phyloP scores from a whole-genome alignment of 257 asterid genomes.

The Verbascum thapsus region DNA sequence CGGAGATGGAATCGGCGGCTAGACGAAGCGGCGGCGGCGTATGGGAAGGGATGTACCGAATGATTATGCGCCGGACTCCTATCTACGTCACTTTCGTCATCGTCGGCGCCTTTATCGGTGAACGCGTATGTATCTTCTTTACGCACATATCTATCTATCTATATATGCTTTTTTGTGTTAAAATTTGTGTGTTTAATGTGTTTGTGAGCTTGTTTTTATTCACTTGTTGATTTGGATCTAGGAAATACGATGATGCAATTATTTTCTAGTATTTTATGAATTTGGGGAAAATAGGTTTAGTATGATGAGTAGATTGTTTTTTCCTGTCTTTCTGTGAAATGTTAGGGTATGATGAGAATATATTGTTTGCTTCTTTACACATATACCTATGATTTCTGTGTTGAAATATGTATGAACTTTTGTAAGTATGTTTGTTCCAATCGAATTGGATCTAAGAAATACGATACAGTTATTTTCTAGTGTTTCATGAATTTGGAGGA shows the following conservation, averaged over 20 bases:
- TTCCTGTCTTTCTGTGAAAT: too few relatives aligned
- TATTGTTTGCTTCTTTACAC: background rate
- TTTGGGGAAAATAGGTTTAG: too few relatives aligned
- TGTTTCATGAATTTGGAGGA: background rate
- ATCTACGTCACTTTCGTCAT: constrained; percentile 82
- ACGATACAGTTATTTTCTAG: too few relatives aligned
- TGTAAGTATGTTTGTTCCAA: too few relatives aligned
- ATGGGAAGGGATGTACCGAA: constrained; percentile 72
- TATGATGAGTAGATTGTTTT: too few relatives aligned
- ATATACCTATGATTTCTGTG: background rate
- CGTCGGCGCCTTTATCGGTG: constrained; percentile 83
- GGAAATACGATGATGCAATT: too few relatives aligned
- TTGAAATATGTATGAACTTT: too few relatives aligned
- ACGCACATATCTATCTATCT: background rate
- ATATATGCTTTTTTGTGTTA: background rate
- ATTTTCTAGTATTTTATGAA: too few relatives aligned
- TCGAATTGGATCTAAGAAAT: too few relatives aligned
- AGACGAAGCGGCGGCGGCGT: constrained; percentile 63
- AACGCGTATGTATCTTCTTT: constrained; percentile 55
- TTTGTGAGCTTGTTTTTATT: too few relatives aligned
- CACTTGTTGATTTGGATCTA: too few relatives aligned
- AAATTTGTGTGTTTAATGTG: constrained; percentile 7
- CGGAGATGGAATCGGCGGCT: constrained; percentile 46
- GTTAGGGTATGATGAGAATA: too few relatives aligned
- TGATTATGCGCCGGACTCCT: constrained; percentile 86